Percentiles rank a stretch among this genome's conserved stretches.
Conservation (phyloP, 1,284 basidiomycete genomes). For the Schizophyllum commune region DNA sequence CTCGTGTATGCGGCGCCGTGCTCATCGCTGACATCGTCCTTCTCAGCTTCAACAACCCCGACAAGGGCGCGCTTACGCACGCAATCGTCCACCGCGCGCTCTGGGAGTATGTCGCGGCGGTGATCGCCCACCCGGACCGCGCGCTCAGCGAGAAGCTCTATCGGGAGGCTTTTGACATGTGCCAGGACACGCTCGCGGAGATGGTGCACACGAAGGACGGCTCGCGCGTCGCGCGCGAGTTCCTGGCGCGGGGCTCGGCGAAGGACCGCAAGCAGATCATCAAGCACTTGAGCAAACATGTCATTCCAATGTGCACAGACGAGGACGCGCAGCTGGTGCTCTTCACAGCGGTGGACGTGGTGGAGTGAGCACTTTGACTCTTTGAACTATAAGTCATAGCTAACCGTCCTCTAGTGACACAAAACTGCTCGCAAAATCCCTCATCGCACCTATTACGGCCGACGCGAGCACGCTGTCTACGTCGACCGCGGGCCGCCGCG, state of each 20-base stretch:
- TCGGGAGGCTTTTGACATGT: slow-evolving; percentile 64
- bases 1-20: not conserved
- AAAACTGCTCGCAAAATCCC: slow-evolving; percentile 74
- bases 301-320: slow-evolving; percentile 78
- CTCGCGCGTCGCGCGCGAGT: slow-evolving; percentile 76
- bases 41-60: slow-evolving; percentile 77
- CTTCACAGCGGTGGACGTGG: slow-evolving; percentile 80
- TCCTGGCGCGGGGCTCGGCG: slow-evolving; percentile 72
- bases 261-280: slow-evolving; percentile 90
- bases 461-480: slow-evolving; percentile 47
- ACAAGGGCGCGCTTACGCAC: slow-evolving; percentile 81
- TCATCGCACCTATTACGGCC: slow-evolving; percentile 57
- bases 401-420: slow-evolving; percentile 55
- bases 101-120: slow-evolving; percentile 66
- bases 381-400: slow-evolving; percentile 8
- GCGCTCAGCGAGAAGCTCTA: slow-evolving; percentile 55
- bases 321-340: slow-evolving; percentile 84
- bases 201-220: slow-evolving; percentile 91
- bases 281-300: slow-evolving; percentile 79
- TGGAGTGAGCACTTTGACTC: slow-evolving; percentile 52
- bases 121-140: slow-evolving; percentile 45
- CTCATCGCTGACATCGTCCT: slow-evolving; percentile 3
- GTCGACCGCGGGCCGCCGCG: slow-evolving; percentile 63
- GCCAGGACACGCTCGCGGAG: slow-evolving; percentile 77
- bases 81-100: slow-evolving; percentile 78